A percentile compares a stretch with the other conserved stretches of the same genome.
Evolutionary conservation across 129 eudicot genomes (phyloP).

Genomic region (Centrapalus pauciflorus): DNA sequence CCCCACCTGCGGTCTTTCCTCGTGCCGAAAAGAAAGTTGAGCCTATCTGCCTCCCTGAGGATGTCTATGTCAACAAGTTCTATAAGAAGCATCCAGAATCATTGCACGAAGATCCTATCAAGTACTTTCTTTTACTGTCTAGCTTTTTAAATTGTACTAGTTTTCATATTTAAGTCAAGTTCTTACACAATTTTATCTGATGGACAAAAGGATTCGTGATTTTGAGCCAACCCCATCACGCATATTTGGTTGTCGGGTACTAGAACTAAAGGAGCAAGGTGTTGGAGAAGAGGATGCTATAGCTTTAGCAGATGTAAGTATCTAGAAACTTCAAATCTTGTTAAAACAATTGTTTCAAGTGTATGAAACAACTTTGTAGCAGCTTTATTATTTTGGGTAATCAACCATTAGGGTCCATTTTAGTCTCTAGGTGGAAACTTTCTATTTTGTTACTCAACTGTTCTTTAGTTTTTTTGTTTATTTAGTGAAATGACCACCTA

Average conservation of each 20-base stretch:
- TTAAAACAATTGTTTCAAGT: not conserved
- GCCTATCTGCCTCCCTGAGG: slow-evolving; percentile 70
- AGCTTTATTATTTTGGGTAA: too few species aligned
- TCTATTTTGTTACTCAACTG: too few species aligned
- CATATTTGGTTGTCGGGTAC: slow-evolving; percentile 66
- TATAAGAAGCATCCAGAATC: slow-evolving; percentile 71
- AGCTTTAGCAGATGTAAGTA: slow-evolving; percentile 77
- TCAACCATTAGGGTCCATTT: too few species aligned
- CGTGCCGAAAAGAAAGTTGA: slow-evolving; percentile 61
- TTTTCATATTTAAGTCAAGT: slow-evolving; percentile 4
- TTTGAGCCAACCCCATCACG: slow-evolving; percentile 67
- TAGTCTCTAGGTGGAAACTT: too few species aligned
- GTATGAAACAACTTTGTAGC: too few species aligned
- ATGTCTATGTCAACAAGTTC: slow-evolving; percentile 61
- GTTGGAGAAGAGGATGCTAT: slow-evolving; percentile 69
- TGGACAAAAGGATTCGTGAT: slow-evolving; percentile 43
- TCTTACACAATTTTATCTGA: slow-evolving; percentile 2
- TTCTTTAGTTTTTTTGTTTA: too few species aligned
- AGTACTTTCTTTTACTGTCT: slow-evolving; percentile 38
- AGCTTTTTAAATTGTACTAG: not conserved
- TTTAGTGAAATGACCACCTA: too few species aligned
- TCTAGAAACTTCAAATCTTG: not conserved
- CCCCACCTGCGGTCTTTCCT: slow-evolving; percentile 80
- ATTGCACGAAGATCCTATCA: slow-evolving; percentile 74
- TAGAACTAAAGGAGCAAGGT: slow-evolving; percentile 79